Base-by-base conservation (phyloP, 2,329 filamentous ascomycete genomes). In the Trichoderma hamatum region DNA sequence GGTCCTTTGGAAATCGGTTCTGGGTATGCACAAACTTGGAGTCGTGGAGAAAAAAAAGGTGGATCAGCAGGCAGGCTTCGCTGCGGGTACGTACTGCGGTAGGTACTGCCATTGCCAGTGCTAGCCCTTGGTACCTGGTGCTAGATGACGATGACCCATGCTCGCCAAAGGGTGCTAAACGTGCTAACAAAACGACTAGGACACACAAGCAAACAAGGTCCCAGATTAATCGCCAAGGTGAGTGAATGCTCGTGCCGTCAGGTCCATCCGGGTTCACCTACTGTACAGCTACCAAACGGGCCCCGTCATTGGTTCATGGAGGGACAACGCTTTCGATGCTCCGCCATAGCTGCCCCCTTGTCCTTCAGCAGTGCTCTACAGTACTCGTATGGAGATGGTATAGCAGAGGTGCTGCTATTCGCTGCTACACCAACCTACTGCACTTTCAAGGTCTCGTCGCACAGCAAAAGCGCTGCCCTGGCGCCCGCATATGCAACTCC, bases 11-110 rank as follows among this genome's bases (percentile, higher is more conserved):
- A 76, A 75, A 69, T 72, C 49, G 21, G 71, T 72, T 56, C n/a
- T 74, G 73, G 71, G 73, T 62, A 36, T 74, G 73, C 70, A 70
- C 66, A 68, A 58, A 51, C 39, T 60, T 66, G 54, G 58, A 69
- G 64, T 69, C 62, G 34, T 51, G 61, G 68, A 58, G 54, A 59
- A 52, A 36, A 67, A 70, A 68, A 67, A 71, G 72, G 74, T 76
- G 74, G 75, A 76, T 77, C 75, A 78, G 75, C 72, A 76, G 63
- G 75, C 72, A 76, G 64, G 55, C 46, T 62, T 36, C n/a, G 55
- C 21, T 60, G 55, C 24, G 49, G 54, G 51, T 56, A 70, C 68
- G 51, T 68, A 68, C 56, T 52, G 6, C 39, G 11, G 32, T 34
- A 34, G 32, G 43, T n/a, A 14, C 39, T 43, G 10, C 16, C 28